Base-by-base conservation (phyloP, 1,139 yeast species). In the Nadsonia starkeyi-henricii region DNA sequence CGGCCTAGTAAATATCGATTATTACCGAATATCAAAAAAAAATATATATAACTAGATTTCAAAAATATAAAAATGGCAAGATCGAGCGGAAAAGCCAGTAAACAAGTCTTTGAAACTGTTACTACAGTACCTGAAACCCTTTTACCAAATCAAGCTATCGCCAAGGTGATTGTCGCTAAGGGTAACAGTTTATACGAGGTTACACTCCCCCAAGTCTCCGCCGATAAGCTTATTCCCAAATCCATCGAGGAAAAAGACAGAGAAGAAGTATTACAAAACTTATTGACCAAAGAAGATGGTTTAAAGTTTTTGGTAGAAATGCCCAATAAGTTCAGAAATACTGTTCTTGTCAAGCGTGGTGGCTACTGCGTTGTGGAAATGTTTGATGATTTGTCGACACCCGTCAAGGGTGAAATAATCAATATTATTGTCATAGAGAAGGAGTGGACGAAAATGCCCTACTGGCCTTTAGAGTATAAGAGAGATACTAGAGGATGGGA, bases 311-410 rank as follows among this genome's bases (percentile, higher is more conserved):
- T 59, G 13, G 69, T 64, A 1, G 58, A 59, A 30, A 58, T 67
- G 61, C 67, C 68, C 13, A 65, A 67, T 21, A 59, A 59, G 52
- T 63, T 67, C 50, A 56, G 69, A 21, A 66, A 64, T 53, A 62
- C 66, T 39, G 57, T 63, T 45, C 65, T 66, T 53, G 62, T 67
- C 28, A 61, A 62, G 45, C 59, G 71, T 2, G 69, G 70, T 15
- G 71, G 71, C 13, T 56, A 55, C 43, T 68, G 63, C 2, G 57
- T 67, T 7, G 57, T 64, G 3, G 59, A 58, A 41, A 45, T 61
- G 44, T 59, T 55, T 44, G 56, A 57, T 17, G 55, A 48, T 28
- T 46, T 48, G 15, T 28, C 48, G 9, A 57, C 60, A 37, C 61
- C 60, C 44, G 59, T 64, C 21, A 55, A 59, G 19, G 71, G 69